A percentile compares a stretch with the other conserved stretches of the same genome.
phyloP scores from a whole-genome alignment of 129 eudicot species.

The Ambrosia trifida region DNA sequence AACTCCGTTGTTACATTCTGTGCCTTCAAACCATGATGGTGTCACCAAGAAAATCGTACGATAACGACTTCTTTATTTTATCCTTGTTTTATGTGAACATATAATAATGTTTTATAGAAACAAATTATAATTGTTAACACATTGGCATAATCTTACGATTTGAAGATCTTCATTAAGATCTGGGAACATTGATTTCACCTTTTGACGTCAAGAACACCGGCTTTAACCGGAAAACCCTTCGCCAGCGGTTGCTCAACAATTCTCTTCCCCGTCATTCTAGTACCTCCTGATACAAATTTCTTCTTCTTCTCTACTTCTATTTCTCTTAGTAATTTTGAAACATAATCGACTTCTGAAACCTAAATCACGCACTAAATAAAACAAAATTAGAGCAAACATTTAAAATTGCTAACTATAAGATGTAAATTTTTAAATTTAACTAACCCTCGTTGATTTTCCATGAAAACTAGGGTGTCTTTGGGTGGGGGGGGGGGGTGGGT shows the following conservation, averaged over 20 bases:
- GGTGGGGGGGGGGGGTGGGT: conserved; percentile 24
- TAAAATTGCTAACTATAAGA: conserved; percentile 18
- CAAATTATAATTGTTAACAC: too few relatives aligned
- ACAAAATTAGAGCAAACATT: background rate
- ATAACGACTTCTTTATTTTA: too few relatives aligned
- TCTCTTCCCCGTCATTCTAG: conserved; percentile 88
- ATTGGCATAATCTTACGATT: too few relatives aligned
- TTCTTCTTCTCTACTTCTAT: conserved; percentile 66
- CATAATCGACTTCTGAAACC: too few relatives aligned
- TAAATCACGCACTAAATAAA: background rate
- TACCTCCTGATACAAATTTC: conserved; percentile 88
- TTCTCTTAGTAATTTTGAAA: conserved; percentile 33
- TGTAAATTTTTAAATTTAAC: too few relatives aligned
- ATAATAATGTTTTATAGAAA: too few relatives aligned
- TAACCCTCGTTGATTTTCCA: conserved; percentile 44
- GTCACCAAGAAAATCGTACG: background rate
- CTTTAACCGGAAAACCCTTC: conserved; percentile 88
- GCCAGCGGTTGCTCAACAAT: conserved; percentile 90
- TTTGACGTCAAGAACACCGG: conserved; percentile 77
- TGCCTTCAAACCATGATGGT: background rate
- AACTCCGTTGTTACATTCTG: background rate
- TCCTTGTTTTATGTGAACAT: too few relatives aligned
- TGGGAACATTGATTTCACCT: conserved; percentile 60
- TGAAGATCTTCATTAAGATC: conserved; percentile 58
- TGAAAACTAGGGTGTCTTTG: conserved; percentile 28